Conservation (phyloP, 331 rosid genomes). For the Quercus phellos region DNA sequence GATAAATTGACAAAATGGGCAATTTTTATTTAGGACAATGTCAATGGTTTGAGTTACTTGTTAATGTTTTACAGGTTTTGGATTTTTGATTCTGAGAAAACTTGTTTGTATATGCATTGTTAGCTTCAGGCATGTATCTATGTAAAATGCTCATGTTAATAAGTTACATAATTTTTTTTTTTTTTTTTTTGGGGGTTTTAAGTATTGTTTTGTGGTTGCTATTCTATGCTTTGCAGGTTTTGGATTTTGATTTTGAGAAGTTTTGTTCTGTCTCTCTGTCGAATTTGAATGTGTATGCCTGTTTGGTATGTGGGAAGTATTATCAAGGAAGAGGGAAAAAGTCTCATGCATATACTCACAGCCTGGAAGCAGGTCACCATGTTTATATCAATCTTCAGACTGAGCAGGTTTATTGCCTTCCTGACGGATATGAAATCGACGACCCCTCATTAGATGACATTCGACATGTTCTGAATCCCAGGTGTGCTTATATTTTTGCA, state of each 20-base stretch:
- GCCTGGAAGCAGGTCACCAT: conserved; percentile 97
- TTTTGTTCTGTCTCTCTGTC: conserved; percentile 90
- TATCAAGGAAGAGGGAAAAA: conserved; percentile 95
- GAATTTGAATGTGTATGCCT: conserved; percentile 88
- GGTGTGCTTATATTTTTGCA: conserved; percentile 42
- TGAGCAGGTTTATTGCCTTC: conserved; percentile 95
- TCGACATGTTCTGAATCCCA: conserved; percentile 86
- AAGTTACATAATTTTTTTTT: too few relatives aligned
- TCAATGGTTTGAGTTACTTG: not conserved
- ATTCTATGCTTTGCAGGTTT: conserved; percentile 49
- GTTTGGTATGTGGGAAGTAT: conserved; percentile 93
- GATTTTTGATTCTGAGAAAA: not conserved
- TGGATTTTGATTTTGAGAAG: conserved; percentile 97
- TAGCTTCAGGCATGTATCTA: not conserved
- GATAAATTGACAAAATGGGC: not conserved
- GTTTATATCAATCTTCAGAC: conserved; percentile 89
- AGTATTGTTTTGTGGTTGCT: not conserved
- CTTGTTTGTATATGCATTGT: not conserved
- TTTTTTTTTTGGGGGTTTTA: not conserved
- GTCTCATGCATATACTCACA: conserved; percentile 95
- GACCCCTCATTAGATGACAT: conserved; percentile 95
- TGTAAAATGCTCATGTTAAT: not conserved
- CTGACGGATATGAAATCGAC: conserved; percentile 93
- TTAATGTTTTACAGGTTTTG: too few relatives aligned
- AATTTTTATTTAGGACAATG: too few relatives aligned